These are phyloP conservation scores for Emergomyces orientalis DNA, from an alignment of 2,329 filamentous ascomycete species.

Conservation along the genomic window DNA sequence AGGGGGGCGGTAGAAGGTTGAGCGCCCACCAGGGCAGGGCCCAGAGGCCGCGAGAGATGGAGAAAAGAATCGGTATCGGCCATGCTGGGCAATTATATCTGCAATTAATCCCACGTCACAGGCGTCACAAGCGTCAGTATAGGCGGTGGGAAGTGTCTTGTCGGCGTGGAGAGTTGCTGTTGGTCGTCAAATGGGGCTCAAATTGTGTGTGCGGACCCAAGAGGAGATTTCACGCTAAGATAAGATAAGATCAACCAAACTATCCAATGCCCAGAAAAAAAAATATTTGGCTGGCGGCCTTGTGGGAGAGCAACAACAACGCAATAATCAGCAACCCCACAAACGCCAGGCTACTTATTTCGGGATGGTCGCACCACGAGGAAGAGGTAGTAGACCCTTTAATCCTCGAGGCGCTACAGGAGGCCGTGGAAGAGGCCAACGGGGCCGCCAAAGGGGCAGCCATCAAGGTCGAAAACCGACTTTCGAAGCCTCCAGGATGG, in stretches of 20 bases:
- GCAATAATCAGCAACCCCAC: neutral
- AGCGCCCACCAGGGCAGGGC: constrained; percentile 67
- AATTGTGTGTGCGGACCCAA: constrained; percentile 32
- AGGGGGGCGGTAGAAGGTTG: constrained; percentile 84
- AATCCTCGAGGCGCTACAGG: constrained; percentile 22
- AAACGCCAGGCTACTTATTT: neutral
- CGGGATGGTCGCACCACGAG: constrained; percentile 23
- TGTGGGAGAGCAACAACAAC: neutral
- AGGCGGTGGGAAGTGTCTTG: neutral
- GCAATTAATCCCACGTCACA: constrained; percentile 1
- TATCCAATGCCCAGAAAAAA: constrained; percentile 10
- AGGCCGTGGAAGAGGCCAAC: constrained; percentile 26
- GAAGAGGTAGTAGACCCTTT: constrained; percentile 14
- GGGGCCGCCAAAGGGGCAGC: constrained; percentile 12
- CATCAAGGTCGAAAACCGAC: constrained; percentile 10
- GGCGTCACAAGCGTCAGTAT: constrained; percentile 1
- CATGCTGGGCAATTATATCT: constrained; percentile 50
- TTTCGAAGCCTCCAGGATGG: constrained; percentile 7
- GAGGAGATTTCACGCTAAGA: constrained; percentile 41
- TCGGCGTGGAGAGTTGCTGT: constrained; percentile 10
- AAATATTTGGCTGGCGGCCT: constrained; percentile 15
- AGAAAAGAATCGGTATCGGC: constrained; percentile 78
- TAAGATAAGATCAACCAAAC: constrained; percentile 33
- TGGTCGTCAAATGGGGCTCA: constrained; percentile 23
- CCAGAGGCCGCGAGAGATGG: constrained; percentile 85